phyloP scores from a whole-genome alignment of 2,329 filamentous ascomycete genomes.

The Ustulina deusta region DNA sequence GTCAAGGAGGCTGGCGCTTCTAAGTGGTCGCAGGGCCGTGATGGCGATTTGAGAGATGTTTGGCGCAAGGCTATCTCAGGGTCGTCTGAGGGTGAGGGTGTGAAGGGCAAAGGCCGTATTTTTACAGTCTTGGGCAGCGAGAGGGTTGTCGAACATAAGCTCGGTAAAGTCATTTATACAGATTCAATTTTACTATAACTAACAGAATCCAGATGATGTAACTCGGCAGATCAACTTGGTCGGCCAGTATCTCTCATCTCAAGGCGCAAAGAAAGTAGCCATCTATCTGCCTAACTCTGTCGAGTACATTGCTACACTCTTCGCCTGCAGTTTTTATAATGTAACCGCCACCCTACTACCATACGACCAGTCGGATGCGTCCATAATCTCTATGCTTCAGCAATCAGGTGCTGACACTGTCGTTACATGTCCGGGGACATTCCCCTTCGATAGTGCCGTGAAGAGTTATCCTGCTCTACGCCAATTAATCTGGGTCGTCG shows the following conservation, averaged over 20 bases:
- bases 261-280: conserved; percentile 81
- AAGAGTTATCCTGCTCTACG: conserved; percentile 77
- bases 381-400: conserved; percentile 77
- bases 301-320: conserved; percentile 84
- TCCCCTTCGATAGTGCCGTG: conserved; percentile 81
- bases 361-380: conserved; percentile 78
- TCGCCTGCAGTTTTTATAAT: conserved; percentile 91
- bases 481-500: conserved; percentile 91
- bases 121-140: conserved; percentile 83
- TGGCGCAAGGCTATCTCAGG: conserved; percentile 82
- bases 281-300: conserved; percentile 94
- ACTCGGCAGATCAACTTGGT: conserved; percentile 89
- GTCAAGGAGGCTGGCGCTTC: conserved; percentile 84
- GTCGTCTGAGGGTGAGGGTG: conserved; percentile 71
- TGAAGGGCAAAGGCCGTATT: conserved; percentile 75
- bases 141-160: conserved; percentile 77
- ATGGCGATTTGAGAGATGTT: conserved; percentile 91
- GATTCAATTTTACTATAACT: conserved; percentile 29
- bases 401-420: conserved; percentile 82
- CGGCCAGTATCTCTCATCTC: conserved; percentile 79
- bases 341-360: conserved; percentile 87
- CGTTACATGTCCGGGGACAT: conserved; percentile 85
- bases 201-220: conserved; percentile 68
- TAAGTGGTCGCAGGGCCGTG: conserved; percentile 84
- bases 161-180: conserved; percentile 58